phyloP scores from a whole-genome alignment of 164 flowering plant genomes.

The Vitis riparia region DNA sequence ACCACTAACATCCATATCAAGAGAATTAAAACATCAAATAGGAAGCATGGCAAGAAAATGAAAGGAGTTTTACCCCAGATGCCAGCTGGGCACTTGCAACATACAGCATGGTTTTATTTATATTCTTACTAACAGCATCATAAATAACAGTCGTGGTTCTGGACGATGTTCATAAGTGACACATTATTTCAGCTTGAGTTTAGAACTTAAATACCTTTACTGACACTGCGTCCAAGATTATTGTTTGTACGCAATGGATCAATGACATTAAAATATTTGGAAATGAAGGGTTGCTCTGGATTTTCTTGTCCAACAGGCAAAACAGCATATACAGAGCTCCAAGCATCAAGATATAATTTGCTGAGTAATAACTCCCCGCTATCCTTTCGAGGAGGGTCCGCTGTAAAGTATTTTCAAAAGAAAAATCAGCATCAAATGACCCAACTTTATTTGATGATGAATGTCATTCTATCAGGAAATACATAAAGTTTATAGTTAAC shows the following conservation, averaged over 20 bases:
- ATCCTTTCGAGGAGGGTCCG: constrained; percentile 89
- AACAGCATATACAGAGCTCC: constrained; percentile 80
- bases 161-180: too few relatives aligned
- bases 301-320: constrained; percentile 80
- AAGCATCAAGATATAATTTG: constrained; percentile 73
- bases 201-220: constrained; percentile 69
- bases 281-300: constrained; percentile 75
- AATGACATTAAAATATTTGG: constrained; percentile 89
- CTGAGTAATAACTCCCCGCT: constrained; percentile 78
- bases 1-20: background rate
- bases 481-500: background rate
- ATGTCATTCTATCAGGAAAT: background rate
- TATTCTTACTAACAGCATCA: too few relatives aligned
- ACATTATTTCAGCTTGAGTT: too few relatives aligned
- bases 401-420: constrained; percentile 40
- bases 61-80: background rate
- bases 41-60: background rate
- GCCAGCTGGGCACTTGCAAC: background rate
- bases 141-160: too few relatives aligned
- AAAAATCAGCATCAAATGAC: constrained; percentile 10
- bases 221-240: constrained; percentile 98
- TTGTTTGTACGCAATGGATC: constrained; percentile 94
- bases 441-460: background rate
- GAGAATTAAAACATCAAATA: background rate
- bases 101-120: background rate